Percentiles rank a stretch among this genome's conserved stretches.
Conservation (phyloP, 345 rosid species). For the Lepidium didymum region DNA sequence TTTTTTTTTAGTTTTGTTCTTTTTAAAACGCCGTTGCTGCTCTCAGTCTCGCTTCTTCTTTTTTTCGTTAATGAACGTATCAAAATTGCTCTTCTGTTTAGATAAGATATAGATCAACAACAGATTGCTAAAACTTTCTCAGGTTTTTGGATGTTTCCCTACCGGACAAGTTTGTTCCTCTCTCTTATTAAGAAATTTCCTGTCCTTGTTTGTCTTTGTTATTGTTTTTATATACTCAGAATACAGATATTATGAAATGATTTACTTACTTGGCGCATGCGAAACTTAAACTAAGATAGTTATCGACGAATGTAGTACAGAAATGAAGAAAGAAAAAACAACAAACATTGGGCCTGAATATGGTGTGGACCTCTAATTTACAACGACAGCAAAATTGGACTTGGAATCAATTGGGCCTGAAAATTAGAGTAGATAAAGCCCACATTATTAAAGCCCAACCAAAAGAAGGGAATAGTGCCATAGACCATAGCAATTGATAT, state of each 20-base stretch:
- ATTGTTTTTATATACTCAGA: neutral
- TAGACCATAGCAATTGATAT: too few relatives aligned
- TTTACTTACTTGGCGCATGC: neutral
- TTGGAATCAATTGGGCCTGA: neutral
- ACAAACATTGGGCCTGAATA: neutral
- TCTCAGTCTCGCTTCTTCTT: neutral
- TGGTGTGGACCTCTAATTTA: too few relatives aligned
- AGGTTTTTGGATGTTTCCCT: neutral
- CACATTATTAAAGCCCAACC: neutral
- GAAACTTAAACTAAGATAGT: neutral
- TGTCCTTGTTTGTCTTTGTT: too few relatives aligned
- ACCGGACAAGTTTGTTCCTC: slow-evolving; percentile 1
- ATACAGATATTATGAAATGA: neutral
- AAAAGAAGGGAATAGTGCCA: neutral
- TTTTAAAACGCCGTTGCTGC: slow-evolving; percentile 1
- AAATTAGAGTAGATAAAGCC: neutral
- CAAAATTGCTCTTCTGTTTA: slow-evolving; percentile 1
- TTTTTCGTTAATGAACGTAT: neutral
- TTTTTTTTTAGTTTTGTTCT: slow-evolving; percentile 11
- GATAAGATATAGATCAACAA: neutral
- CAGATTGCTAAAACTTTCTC: slow-evolving; percentile 13
- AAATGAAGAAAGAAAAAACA: too few relatives aligned
- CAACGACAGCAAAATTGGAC: too few relatives aligned
- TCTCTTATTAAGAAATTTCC: neutral
- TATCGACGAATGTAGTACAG: too few relatives aligned